Percentiles rank a stretch among this genome's conserved stretches.
Evolutionary conservation across 2,329 filamentous ascomycete genomes (phyloP).

Genomic region (Dothideomycetes sp.): DNA sequence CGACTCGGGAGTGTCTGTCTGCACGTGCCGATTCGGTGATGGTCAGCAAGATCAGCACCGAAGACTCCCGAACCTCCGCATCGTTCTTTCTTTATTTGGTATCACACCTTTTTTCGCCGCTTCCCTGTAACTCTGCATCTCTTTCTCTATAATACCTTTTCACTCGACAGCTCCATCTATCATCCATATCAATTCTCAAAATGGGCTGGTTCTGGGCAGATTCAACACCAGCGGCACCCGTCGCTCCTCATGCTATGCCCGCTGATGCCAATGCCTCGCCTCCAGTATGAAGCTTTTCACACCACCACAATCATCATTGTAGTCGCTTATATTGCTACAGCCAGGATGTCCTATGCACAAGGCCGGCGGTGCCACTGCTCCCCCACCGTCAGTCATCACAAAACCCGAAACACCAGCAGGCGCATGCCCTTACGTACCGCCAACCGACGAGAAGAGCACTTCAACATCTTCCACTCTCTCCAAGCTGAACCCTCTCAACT

Average conservation of each 20-base stretch:
- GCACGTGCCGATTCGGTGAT: too few relatives aligned
- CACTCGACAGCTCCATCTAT: neutral
- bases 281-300: slow-evolving; percentile 40
- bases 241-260: slow-evolving; percentile 41
- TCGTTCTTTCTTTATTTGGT: slow-evolving; percentile 2
- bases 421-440: slow-evolving; percentile 44
- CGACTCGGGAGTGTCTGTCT: too few relatives aligned
- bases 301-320: slow-evolving; percentile 1
- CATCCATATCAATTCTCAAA: slow-evolving; percentile 14
- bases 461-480: slow-evolving; percentile 46
- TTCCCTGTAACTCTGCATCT: neutral
- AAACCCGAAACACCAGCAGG: slow-evolving; percentile 26
- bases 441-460: slow-evolving; percentile 27
- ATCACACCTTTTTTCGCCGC: slow-evolving; percentile 7
- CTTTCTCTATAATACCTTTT: neutral
- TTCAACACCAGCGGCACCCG: slow-evolving; percentile 29
- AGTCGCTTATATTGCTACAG: slow-evolving; percentile 33
- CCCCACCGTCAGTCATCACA: slow-evolving; percentile 22
- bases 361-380: slow-evolving; percentile 25
- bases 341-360: slow-evolving; percentile 64
- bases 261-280: slow-evolving; percentile 38
- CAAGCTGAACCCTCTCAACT: slow-evolving; percentile 76
- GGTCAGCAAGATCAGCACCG: slow-evolving; percentile 1
- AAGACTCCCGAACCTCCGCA: slow-evolving; percentile 8
- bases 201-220: slow-evolving; percentile 71